Conservation (phyloP, 2,329 filamentous ascomycete species). For the Nemania bipapillata region DNA sequence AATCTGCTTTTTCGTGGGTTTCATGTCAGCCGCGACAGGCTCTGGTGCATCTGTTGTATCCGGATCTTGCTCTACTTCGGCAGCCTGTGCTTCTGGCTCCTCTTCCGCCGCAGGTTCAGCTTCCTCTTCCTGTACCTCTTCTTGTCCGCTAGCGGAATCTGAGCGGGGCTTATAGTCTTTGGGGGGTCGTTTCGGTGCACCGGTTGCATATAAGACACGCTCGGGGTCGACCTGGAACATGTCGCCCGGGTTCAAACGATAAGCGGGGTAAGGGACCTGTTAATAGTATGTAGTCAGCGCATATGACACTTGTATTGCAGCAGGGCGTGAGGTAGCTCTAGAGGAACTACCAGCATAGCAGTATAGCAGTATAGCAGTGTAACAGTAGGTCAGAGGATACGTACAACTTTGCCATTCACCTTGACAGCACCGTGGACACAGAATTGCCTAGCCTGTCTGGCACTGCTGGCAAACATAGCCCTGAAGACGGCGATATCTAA, state of each 20-base stretch:
- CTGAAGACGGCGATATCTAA: slow-evolving; percentile 95
- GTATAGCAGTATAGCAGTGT: no score
- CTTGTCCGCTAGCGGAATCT: slow-evolving; percentile 36
- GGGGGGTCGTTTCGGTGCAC: slow-evolving; percentile 69
- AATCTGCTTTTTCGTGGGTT: slow-evolving; percentile 54
- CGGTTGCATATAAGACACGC: slow-evolving; percentile 87
- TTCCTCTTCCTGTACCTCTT: slow-evolving; percentile 41
- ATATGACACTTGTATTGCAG: not conserved
- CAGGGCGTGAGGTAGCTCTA: not conserved
- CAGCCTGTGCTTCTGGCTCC: slow-evolving; percentile 44
- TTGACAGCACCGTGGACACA: slow-evolving; percentile 92
- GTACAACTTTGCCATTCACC: slow-evolving; percentile 94
- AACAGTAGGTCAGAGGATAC: slow-evolving; percentile 42
- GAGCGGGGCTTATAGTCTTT: slow-evolving; percentile 22
- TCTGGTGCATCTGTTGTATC: slow-evolving; percentile 53
- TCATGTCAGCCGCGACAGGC: slow-evolving; percentile 45
- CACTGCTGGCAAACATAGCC: slow-evolving; percentile 91
- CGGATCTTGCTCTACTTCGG: slow-evolving; percentile 51
- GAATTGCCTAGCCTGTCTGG: slow-evolving; percentile 91
- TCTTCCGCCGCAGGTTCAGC: slow-evolving; percentile 40
- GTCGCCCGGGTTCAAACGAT: slow-evolving; percentile 94
- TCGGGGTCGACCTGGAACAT: slow-evolving; percentile 97
- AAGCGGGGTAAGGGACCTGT: slow-evolving; percentile 91
- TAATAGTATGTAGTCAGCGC: slow-evolving; percentile 9
- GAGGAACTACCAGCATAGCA: not conserved